Conservation (phyloP, 108 stramenopile species). For the Pseudonitzschia multistriata region DNA sequence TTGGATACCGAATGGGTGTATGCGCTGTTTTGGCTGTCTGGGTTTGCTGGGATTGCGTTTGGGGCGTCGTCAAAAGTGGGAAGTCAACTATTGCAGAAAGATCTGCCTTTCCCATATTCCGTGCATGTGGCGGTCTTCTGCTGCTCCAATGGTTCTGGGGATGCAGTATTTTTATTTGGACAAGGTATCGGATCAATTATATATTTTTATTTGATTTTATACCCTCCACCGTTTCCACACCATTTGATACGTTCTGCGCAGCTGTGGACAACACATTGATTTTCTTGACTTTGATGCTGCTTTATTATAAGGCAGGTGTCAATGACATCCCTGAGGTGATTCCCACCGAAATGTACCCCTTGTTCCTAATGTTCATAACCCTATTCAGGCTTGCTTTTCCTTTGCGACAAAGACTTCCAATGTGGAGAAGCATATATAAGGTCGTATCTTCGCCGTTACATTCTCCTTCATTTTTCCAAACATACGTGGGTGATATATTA, state of each 20-base stretch:
- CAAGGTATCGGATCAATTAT: constrained; percentile 82
- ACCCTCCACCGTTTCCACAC: constrained; percentile 68
- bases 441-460: constrained; percentile 73
- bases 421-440: constrained; percentile 76
- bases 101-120: constrained; percentile 87
- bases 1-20: constrained; percentile 91
- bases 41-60: constrained; percentile 93
- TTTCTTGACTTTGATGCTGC: constrained; percentile 61
- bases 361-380: constrained; percentile 72
- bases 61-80: constrained; percentile 67
- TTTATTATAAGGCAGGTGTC: constrained; percentile 48
- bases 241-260: constrained; percentile 80
- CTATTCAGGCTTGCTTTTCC: constrained; percentile 73
- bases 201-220: constrained; percentile 88
- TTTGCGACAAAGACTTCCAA: constrained; percentile 58
- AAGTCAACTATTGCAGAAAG: constrained; percentile 75
- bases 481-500: constrained; percentile 86
- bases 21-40: constrained; percentile 84
- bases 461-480: constrained; percentile 81
- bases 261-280: constrained; percentile 83
- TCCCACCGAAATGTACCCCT: constrained; percentile 80
- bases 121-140: constrained; percentile 86
- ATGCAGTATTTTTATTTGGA: constrained; percentile 81
- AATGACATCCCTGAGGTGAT: constrained; percentile 65
- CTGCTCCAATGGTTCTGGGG: constrained; percentile 95